Conservation (phyloP, 2,329 filamentous ascomycete genomes). For the Aspergillus ibericus region DNA sequence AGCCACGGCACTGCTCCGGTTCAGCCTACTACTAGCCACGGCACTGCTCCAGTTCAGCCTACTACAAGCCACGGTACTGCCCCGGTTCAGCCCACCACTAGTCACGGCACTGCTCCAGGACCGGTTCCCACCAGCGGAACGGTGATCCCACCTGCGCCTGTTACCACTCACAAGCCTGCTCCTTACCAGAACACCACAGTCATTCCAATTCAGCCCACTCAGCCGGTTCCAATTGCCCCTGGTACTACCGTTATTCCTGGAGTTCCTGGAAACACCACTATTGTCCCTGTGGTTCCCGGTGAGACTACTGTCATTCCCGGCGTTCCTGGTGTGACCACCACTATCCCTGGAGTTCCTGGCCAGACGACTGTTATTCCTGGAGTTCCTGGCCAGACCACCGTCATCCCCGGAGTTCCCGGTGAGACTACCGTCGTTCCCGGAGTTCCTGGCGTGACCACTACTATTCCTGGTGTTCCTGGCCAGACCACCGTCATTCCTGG, state of each 20-base stretch:
- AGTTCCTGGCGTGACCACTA: constrained; percentile 5
- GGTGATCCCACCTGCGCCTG: not conserved
- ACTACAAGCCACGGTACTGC: constrained; percentile 3
- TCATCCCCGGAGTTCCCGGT: constrained; percentile 1
- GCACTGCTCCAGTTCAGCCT: constrained; percentile 3
- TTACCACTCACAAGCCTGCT: constrained; percentile 4
- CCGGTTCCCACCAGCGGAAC: constrained; percentile 7
- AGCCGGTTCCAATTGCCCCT: constrained; percentile 16
- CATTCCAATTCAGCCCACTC: constrained; percentile 10
- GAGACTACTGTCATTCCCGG: not conserved
- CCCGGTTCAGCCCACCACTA: not conserved
- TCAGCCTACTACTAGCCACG: not conserved
- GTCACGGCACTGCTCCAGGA: not conserved
- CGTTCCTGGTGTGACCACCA: not conserved
- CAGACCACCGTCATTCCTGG: constrained; percentile 5
- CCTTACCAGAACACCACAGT: constrained; percentile 21
- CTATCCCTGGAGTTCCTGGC: not conserved
- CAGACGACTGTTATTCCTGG: constrained; percentile 3
- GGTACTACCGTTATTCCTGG: not conserved
- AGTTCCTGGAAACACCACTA: not conserved
- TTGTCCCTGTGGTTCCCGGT: constrained; percentile 12
- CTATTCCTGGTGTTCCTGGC: constrained; percentile 8
- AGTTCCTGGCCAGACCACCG: constrained; percentile 1
- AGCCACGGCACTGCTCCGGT: not conserved
- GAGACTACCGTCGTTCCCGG: constrained; percentile 4